Base-by-base conservation (phyloP, 2,329 filamentous ascomycete genomes). In the Helotiales sp. region DNA sequence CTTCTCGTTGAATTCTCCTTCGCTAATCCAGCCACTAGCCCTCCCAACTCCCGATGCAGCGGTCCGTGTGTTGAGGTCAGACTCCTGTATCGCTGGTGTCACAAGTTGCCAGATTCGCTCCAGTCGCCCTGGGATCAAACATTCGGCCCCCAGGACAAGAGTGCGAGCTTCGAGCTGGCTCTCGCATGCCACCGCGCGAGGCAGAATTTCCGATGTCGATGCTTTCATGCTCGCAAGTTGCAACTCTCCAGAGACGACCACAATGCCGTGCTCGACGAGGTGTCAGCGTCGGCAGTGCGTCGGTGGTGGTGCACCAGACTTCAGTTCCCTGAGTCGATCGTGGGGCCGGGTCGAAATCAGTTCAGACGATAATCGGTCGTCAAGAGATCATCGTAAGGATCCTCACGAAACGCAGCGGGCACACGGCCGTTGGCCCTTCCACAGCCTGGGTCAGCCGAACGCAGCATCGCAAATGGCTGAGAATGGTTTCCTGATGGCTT, bases 41-140 rank as follows among this genome's bases (percentile, higher is more conserved):
- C 50, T 56, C 52, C 55, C 62, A 65, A 66, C 60, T 70, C 65
- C 68, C 64, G 63, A 67, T 67, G 67, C 67, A 69, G 60, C 58
- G 52, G 63, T 66, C 68, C 67, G 68, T 68, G 61, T 55, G 61
- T 60, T 51, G 40, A 64, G 62, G 67, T 68, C 65, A 70, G 65
- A 66, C 63, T 61, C 59, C 55, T 59, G 57, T 60, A 57, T 62
- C 42, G 50, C 48, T 59, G 49, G 62, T 63, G 59, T 63, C 59
- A 65, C 55, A 63, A 58, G 54, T 63, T 54, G 60, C 60, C 59
- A 52, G 38, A 48, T 61, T 63, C 52, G 58, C 52, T 61, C 47
- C 27, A 30, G 46, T 58, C 57, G 58, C 63, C 58, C 52, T 62
- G 54, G 55, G 53, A 60, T 63, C 63, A 67, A 67, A 66, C 62